phyloP scores from a whole-genome alignment of 192 early-diverging fungal species.

The Podila epigama region DNA sequence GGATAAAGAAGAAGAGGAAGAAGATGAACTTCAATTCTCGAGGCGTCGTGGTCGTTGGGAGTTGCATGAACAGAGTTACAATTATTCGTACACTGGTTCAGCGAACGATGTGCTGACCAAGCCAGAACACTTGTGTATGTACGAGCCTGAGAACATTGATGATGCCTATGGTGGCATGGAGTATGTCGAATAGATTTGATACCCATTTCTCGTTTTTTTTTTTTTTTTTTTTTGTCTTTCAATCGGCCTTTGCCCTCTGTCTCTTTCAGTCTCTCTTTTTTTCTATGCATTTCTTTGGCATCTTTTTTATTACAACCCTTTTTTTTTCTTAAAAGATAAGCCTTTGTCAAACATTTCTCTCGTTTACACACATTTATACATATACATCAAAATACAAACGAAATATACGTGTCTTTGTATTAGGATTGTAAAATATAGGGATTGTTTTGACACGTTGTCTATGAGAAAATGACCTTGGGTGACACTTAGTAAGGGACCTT shows the following conservation, averaged over 20 bases:
- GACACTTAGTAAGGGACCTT: too few species aligned
- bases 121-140: constrained; percentile 68
- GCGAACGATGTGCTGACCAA: constrained; percentile 49
- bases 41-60: constrained; percentile 81
- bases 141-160: constrained; percentile 56
- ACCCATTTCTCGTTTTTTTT: neutral
- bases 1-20: constrained; percentile 31
- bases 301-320: too few species aligned
- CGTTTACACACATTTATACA: too few species aligned
- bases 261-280: neutral
- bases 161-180: constrained; percentile 40
- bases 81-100: constrained; percentile 65
- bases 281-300: neutral
- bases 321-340: too few species aligned
- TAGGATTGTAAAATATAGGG: too few species aligned
- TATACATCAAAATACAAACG: too few species aligned
- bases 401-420: too few species aligned
- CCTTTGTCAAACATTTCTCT: too few species aligned
- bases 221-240: neutral
- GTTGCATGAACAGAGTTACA: constrained; percentile 92
- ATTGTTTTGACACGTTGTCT: too few species aligned
- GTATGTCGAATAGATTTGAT: constrained; percentile 21
- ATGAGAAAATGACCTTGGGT: too few species aligned
- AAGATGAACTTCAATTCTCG: constrained; percentile 50
- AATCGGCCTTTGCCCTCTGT: neutral